Conservation (phyloP, 2,329 filamentous ascomycete species). For the Fusarium paranaense region DNA sequence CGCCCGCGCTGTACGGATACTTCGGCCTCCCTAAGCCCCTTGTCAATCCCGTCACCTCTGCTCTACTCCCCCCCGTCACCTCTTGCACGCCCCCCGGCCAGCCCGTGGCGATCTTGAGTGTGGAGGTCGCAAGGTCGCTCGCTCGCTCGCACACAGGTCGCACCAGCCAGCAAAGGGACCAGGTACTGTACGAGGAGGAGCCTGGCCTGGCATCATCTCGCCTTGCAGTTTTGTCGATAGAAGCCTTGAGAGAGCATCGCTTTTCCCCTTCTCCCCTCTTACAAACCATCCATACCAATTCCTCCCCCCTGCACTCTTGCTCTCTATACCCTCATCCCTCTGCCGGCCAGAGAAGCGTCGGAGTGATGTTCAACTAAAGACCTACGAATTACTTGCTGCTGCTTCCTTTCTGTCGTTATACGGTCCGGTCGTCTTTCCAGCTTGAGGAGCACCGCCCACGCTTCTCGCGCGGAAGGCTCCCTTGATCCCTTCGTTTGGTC, state of each 20-base stretch:
- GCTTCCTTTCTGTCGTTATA: constrained; percentile 39
- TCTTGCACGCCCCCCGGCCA: constrained; percentile 36
- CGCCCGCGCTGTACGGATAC: constrained; percentile 27
- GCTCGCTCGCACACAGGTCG: constrained; percentile 16
- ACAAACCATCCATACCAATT: constrained; percentile 24
- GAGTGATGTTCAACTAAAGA: constrained; percentile 45
- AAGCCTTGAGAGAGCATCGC: constrained; percentile 33
- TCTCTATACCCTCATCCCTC: constrained; percentile 29
- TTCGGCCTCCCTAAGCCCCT: constrained; percentile 35
- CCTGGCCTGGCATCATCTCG: constrained; percentile 13
- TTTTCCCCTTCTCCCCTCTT: constrained; percentile 17
- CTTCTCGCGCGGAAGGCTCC: constrained; percentile 36
- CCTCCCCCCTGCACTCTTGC: constrained; percentile 15
- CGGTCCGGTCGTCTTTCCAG: constrained; percentile 33
- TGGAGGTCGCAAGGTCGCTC: constrained; percentile 37
- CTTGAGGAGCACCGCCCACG: constrained; percentile 33
- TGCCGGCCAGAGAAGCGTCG: constrained; percentile 44
- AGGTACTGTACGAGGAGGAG: constrained; percentile 37
- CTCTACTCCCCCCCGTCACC: background rate
- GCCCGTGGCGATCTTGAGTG: constrained; percentile 43
- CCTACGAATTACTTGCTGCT: constrained; percentile 4
- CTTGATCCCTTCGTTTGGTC: constrained; percentile 33
- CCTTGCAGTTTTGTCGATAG: constrained; percentile 27
- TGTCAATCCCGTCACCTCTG: constrained; percentile 31
- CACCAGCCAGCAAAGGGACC: constrained; percentile 26